Conservation (phyloP, 176 grass and related monocot species). For the Carex cristatella region DNA sequence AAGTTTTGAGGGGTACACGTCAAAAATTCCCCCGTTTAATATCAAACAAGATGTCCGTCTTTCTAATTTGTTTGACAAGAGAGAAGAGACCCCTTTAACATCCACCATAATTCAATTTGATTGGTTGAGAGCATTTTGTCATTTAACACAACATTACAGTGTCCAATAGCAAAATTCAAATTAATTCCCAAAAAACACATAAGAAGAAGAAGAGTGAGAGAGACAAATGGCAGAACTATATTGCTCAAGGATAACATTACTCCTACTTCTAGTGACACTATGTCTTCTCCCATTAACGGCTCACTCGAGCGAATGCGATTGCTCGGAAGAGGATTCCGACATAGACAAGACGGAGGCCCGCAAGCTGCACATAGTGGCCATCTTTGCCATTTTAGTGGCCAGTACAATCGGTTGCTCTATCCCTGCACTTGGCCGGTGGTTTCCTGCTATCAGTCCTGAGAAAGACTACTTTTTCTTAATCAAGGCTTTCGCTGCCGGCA, state of each 20-base stretch:
- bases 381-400: not conserved
- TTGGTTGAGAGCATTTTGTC: not conserved
- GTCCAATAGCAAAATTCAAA: no score
- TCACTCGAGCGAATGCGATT: not conserved
- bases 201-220: not conserved
- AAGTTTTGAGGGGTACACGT: no score
- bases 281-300: not conserved
- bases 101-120: not conserved
- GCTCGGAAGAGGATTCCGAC: not conserved
- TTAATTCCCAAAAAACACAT: not conserved
- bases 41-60: no score
- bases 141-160: no score
- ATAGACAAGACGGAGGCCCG: not conserved
- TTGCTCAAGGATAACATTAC: not conserved
- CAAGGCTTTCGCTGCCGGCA: conserved; percentile 13
- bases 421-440: not conserved
- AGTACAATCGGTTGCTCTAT: conserved; percentile 4
- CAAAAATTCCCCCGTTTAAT: no score
- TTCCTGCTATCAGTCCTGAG: not conserved
- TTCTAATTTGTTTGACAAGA: no score
- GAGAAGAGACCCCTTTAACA: no score
- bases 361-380: not conserved
- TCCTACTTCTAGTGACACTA: not conserved
- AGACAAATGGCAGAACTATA: not conserved
- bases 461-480: conserved; percentile 15